Percentiles rank a stretch among this genome's conserved stretches.
phyloP scores from a whole-genome alignment of 202 grass and related monocot species.

The Musa balbisiana region DNA sequence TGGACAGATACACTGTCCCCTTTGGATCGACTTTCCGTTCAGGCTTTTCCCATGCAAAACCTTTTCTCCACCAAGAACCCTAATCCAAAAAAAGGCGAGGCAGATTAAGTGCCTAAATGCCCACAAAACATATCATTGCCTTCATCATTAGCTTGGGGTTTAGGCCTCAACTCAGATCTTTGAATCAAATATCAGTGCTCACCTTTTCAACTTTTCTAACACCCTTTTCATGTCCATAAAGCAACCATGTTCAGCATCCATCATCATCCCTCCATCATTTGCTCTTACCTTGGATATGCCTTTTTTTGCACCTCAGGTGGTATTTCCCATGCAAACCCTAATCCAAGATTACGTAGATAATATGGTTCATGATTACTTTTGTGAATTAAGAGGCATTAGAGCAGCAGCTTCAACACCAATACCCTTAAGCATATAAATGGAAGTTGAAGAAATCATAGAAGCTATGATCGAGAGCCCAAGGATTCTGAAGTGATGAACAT shows the following conservation, averaged over 20 bases:
- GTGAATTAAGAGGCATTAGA: not conserved
- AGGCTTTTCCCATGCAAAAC: not conserved
- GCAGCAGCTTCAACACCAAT: not conserved
- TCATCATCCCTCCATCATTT: not conserved
- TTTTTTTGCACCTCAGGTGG: not conserved
- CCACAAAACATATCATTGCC: not conserved
- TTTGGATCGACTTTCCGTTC: not conserved
- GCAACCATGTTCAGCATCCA: not conserved
- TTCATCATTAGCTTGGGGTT: constrained; percentile 9
- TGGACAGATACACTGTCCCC: not conserved
- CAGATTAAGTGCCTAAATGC: not conserved
- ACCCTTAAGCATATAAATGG: not conserved
- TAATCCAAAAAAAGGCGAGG: not conserved
- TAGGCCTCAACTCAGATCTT: not conserved
- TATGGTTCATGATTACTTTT: not conserved
- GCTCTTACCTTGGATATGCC: not conserved
- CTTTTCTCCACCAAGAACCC: not conserved
- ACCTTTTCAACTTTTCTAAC: no score
- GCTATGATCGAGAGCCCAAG: not conserved
- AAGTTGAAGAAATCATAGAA: not conserved
- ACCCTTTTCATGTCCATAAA: not conserved
- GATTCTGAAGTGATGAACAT: not conserved
- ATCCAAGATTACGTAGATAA: not conserved
- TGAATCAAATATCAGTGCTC: not conserved
- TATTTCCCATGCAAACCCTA: constrained; percentile 18